These are phyloP conservation scores for Rhizophora apiculata DNA, from an alignment of 345 rosid species.

Conservation along the genomic window DNA sequence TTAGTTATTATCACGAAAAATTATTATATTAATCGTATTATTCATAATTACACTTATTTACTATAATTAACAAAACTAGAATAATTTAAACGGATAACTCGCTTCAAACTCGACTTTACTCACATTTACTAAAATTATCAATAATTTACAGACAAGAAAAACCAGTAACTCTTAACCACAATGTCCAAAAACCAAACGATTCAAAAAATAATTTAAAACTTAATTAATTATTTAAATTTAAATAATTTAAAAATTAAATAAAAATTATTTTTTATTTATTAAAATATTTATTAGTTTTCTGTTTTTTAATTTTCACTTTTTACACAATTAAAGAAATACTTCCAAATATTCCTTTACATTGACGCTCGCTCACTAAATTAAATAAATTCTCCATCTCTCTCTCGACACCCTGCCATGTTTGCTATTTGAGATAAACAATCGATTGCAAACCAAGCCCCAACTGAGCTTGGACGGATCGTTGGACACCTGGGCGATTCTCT, in stretches of 20 bases:
- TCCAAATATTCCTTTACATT: neutral
- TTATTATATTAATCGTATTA: too few species aligned
- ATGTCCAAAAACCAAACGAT: neutral
- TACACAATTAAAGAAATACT: neutral
- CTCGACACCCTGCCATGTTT: neutral
- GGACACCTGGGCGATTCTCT: constrained; percentile 17
- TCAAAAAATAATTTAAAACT: too few species aligned
- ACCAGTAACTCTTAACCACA: neutral
- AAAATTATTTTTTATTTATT: too few species aligned
- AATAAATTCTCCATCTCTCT: neutral
- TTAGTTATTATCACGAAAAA: neutral
- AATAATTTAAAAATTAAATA: too few species aligned
- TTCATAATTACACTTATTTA: neutral
- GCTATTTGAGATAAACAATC: neutral
- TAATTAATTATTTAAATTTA: too few species aligned
- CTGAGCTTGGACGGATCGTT: constrained; percentile 8
- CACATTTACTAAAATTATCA: too few species aligned
- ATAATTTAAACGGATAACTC: neutral
- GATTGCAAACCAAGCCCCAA: neutral
- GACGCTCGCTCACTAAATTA: neutral
- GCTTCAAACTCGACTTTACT: too few species aligned
- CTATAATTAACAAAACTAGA: neutral
- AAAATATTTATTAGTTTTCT: too few species aligned
- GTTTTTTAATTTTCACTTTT: too few species aligned
- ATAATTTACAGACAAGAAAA: too few species aligned